A percentile compares a stretch with the other conserved stretches of the same genome.
phyloP scores from a whole-genome alignment of 306 rosid species.

The Quercus gilva region DNA sequence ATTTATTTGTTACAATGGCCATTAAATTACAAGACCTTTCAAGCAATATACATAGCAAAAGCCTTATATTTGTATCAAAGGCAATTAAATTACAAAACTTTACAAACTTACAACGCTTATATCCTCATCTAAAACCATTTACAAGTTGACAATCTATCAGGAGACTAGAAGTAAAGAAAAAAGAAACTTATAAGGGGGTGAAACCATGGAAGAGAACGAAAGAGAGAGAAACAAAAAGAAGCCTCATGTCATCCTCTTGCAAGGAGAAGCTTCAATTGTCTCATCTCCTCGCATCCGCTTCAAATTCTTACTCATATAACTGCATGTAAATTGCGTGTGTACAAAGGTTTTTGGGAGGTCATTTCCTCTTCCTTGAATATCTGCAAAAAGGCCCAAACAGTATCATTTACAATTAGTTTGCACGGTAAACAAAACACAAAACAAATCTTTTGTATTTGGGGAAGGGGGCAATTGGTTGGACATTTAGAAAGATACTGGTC shows the following conservation, averaged over 20 bases:
- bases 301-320: constrained; percentile 10
- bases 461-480: not conserved
- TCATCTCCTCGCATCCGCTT: constrained; percentile 48
- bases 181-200: not conserved
- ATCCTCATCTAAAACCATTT: not conserved
- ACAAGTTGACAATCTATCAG: not conserved
- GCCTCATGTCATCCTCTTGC: constrained; percentile 52
- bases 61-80: not conserved
- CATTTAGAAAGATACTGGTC: not conserved
- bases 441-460: not conserved
- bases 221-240: not conserved
- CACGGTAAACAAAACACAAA: not conserved
- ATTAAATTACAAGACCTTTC: no score
- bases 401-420: not conserved
- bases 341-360: constrained; percentile 18
- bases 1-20: no score
- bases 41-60: not conserved
- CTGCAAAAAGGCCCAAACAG: constrained; percentile 16
- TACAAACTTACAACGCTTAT: not conserved
- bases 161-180: not conserved
- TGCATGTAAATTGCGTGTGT: constrained; percentile 40
- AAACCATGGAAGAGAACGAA: not conserved
- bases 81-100: constrained; percentile 3
- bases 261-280: constrained; percentile 37
- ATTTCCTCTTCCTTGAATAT: constrained; percentile 16